These are phyloP conservation scores for Suillus occidentalis DNA, from an alignment of 768 basidiomycete species.

Conservation along the genomic window DNA sequence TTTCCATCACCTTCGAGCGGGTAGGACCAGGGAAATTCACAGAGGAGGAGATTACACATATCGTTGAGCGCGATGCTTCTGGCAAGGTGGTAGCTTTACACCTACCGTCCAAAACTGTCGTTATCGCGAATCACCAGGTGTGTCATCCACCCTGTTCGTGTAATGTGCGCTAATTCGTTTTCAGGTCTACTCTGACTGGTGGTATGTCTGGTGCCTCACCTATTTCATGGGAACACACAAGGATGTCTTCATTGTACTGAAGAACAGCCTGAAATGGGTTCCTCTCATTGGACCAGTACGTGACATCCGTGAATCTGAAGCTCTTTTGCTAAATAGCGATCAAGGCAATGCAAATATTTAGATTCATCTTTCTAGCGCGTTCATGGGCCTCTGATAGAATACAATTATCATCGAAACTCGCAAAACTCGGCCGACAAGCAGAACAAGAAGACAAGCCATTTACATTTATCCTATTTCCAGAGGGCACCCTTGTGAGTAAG, in stretches of 20 bases:
- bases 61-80: slow-evolving; percentile 54
- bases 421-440: slow-evolving; percentile 67
- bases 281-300: slow-evolving; percentile 89
- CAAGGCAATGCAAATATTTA: slow-evolving; percentile 91
- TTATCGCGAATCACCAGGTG: slow-evolving; percentile 94
- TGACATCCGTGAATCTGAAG: slow-evolving; percentile 7
- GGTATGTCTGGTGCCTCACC: slow-evolving; percentile 84
- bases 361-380: slow-evolving; percentile 90
- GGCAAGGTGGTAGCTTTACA: slow-evolving; percentile 63
- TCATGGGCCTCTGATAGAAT: slow-evolving; percentile 86
- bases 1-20: slow-evolving; percentile 73
- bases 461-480: slow-evolving; percentile 88
- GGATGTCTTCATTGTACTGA: slow-evolving; percentile 87
- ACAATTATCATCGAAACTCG: slow-evolving; percentile 64
- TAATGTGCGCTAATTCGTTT: background rate
- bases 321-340: slow-evolving; percentile 10
- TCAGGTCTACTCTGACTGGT: slow-evolving; percentile 80
- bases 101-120: slow-evolving; percentile 75
- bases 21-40: slow-evolving; percentile 66
- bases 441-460: slow-evolving; percentile 69
- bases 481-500: slow-evolving; percentile 90
- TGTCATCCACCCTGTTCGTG: slow-evolving; percentile 13
- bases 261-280: slow-evolving; percentile 84
- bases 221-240: slow-evolving; percentile 70
- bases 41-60: slow-evolving; percentile 52